Evolutionary conservation across 352 stramenopile species (phyloP).

Genomic region (Phytopythium ostracodes): DNA sequence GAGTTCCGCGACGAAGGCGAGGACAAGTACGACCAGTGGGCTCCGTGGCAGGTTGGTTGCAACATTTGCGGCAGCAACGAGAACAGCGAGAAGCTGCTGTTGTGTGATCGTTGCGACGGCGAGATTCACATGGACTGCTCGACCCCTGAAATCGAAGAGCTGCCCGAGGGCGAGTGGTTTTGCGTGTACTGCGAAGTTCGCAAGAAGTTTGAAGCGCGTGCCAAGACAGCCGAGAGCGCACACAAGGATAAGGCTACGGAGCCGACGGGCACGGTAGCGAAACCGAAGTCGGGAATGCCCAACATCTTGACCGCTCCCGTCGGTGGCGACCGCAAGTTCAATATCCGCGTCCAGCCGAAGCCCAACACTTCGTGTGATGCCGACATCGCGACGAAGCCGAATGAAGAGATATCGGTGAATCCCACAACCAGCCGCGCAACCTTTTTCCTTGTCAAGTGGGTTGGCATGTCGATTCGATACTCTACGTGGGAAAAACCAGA

Average conservation of each 20-base stretch:
- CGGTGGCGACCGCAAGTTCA: slow-evolving; percentile 71
- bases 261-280: slow-evolving; percentile 9
- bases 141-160: slow-evolving; percentile 56
- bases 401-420: neutral
- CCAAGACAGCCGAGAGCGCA: neutral
- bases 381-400: slow-evolving; percentile 4
- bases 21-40: slow-evolving; percentile 67
- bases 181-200: slow-evolving; percentile 66
- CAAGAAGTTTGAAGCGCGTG: slow-evolving; percentile 36
- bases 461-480: slow-evolving; percentile 78
- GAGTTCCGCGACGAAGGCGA: slow-evolving; percentile 65
- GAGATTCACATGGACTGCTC: slow-evolving; percentile 87
- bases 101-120: slow-evolving; percentile 86
- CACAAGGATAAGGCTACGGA: slow-evolving; percentile 13
- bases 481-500: slow-evolving; percentile 87
- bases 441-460: slow-evolving; percentile 88
- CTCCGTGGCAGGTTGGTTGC: slow-evolving; percentile 75
- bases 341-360: slow-evolving; percentile 38
- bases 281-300: slow-evolving; percentile 19
- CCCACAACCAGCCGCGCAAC: slow-evolving; percentile 44
- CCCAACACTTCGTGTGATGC: slow-evolving; percentile 17
- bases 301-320: slow-evolving; percentile 48
- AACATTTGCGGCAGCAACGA: slow-evolving; percentile 69
- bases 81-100: slow-evolving; percentile 71
- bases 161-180: slow-evolving; percentile 82